Evolutionary conservation across 371 early-diverging fungal species (phyloP), one percentile per base, ranked within the genome.

Genomic region (Mortierella sp.): DNA sequence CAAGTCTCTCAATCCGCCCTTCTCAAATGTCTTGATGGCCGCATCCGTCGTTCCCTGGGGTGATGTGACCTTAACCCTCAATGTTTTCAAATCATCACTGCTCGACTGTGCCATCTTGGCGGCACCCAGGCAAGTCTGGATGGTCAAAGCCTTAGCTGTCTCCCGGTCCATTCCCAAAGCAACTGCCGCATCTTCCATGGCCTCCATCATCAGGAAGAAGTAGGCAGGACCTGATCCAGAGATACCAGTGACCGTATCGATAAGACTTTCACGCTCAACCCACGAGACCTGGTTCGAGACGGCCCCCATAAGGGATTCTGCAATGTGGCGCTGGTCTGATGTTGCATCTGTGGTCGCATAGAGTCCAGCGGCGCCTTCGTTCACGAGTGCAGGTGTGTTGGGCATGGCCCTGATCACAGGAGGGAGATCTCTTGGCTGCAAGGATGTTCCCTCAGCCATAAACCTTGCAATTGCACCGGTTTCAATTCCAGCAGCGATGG

Each of bases 41-140:
- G 96, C 96, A 51, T 95, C 91, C 14, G 97, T 97, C 28, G 97
- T 95, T 15, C 97, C 97, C 24, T 95, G 93, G 17, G 97, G 97
- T 26, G 92, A 92, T 2, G 97, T 97, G 28, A 97, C 97, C 68
- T 93, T 93, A 34, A 83, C 64, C 17, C 97, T 84, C 34, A 97
- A 79, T n/a, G 91, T 89, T 48, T 90, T 87, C 14, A 93, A 84
- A 62, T 90, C 90, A 61, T 93, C 92, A 7, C 82, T 78, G 50
- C 88, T 84, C 24, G 80, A 78, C 30, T 91, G 83, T 17, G 93
- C 89, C 95, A 95, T 96, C 48, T 84, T 86, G 26, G 94, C 95
- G n/a, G 96, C 95, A n/a, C 97, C 97, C 17, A 94, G 59, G 64
- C 94, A 94, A 0, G 96, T 96, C 80, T 95, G 95, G 24, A 94